Conservation (phyloP, 768 basidiomycete species). For the Myochromella boudieri region DNA sequence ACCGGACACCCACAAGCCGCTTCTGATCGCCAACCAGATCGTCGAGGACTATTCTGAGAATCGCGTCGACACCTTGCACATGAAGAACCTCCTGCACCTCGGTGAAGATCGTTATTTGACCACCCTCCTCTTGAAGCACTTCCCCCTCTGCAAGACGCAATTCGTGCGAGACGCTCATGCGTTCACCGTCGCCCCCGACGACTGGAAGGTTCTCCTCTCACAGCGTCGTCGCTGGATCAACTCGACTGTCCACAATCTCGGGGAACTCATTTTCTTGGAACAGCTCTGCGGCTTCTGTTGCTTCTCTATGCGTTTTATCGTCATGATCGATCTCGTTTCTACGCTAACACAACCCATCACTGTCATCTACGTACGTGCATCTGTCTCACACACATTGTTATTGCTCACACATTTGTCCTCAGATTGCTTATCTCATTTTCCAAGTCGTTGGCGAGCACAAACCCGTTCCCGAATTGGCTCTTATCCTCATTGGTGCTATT, state of each 20-base stretch:
- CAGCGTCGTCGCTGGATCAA: constrained; percentile 99
- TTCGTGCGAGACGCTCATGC: constrained; percentile 95
- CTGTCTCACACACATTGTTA: constrained; percentile 7
- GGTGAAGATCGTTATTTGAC: constrained; percentile 99
- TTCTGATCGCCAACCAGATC: constrained; percentile 89
- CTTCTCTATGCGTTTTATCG: constrained; percentile 98
- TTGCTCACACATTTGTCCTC: constrained; percentile 17
- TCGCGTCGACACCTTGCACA: constrained; percentile 94
- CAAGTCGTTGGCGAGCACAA: constrained; percentile 66
- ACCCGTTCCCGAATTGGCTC: constrained; percentile 74
- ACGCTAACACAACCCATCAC: constrained; percentile 85
- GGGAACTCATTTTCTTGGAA: constrained; percentile 89
- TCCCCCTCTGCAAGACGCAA: constrained; percentile 91
- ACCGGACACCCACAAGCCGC: constrained; percentile 92
- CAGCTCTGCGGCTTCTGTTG: constrained; percentile 96
- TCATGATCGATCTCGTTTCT: constrained; percentile 93
- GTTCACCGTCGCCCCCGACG: constrained; percentile 92
- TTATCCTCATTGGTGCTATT: constrained; percentile 91
- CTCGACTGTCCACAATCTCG: constrained; percentile 96
- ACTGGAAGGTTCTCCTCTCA: constrained; percentile 90
- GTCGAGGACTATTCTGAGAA: constrained; percentile 94
- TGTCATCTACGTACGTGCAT: constrained; percentile 76
- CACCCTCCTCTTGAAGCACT: constrained; percentile 93
- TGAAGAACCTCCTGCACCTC: constrained; percentile 97
- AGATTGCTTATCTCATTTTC: constrained; percentile 90